A percentile compares a stretch with the other conserved stretches of the same genome.
These are phyloP conservation scores for Melastoma candidum DNA, from an alignment of 441 rosid species.

Conservation along the genomic window DNA sequence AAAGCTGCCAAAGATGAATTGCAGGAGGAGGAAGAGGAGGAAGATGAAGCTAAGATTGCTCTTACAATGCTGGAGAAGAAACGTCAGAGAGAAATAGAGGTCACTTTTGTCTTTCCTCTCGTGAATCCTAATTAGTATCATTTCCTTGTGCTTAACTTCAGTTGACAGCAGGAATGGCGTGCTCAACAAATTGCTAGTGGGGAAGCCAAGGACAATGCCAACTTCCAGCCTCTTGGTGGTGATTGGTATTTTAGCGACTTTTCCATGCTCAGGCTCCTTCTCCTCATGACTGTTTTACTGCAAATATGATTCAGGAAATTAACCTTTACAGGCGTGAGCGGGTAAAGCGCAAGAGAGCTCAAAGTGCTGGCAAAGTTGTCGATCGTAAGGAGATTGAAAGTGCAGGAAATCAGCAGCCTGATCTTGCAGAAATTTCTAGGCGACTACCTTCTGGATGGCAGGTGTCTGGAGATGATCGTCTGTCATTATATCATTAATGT, in stretches of 20 bases:
- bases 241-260: conserved; percentile 51
- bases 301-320: too few species aligned
- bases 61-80: conserved; percentile 59
- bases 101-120: conserved; percentile 12
- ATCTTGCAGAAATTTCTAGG: conserved; percentile 32
- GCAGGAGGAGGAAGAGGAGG: conserved; percentile 41
- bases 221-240: conserved; percentile 94
- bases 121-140: not conserved
- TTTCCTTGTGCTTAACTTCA: conserved; percentile 3
- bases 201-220: conserved; percentile 89
- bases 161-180: conserved; percentile 62
- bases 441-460: conserved; percentile 65
- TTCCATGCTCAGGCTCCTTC: not conserved
- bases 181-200: conserved; percentile 83
- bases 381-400: conserved; percentile 15
- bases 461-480: conserved; percentile 19
- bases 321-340: conserved; percentile 61
- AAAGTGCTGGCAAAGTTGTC: conserved; percentile 37
- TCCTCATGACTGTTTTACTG: not conserved
- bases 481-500: not conserved
- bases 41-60: conserved; percentile 66
- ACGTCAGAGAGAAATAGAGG: conserved; percentile 78
- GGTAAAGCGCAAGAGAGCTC: conserved; percentile 76
- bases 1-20: conserved; percentile 97
- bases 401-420: conserved; percentile 29